Conservation (phyloP, 1,284 basidiomycete species). For the Boletellus dicymbophilus region DNA sequence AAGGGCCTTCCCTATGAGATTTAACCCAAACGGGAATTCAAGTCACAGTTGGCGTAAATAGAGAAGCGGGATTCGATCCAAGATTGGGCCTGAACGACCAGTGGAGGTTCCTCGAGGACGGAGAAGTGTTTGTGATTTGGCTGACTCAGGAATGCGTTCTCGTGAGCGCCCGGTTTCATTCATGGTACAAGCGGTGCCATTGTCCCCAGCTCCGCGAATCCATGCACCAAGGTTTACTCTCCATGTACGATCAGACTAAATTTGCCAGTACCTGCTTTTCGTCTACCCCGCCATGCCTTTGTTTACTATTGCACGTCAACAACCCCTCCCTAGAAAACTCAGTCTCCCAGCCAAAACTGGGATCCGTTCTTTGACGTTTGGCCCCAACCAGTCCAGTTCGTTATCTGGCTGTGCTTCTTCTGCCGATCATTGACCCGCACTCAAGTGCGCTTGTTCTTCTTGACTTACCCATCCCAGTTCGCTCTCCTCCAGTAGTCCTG, state of each 20-base stretch:
- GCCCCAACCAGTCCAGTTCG: constrained; percentile 29
- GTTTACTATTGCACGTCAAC: constrained; percentile 31
- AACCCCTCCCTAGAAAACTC: constrained; percentile 29
- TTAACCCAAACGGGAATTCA: constrained; percentile 29
- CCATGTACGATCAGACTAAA: constrained; percentile 35
- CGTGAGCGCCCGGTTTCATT: constrained; percentile 32
- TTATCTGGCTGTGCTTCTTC: constrained; percentile 23
- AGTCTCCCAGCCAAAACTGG: constrained; percentile 16
- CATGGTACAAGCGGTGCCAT: constrained; percentile 32
- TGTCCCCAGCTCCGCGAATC: constrained; percentile 36
- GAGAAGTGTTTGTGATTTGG: constrained; percentile 21
- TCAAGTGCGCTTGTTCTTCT: constrained; percentile 10
- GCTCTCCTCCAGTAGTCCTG: constrained; percentile 3
- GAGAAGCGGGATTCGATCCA: constrained; percentile 25
- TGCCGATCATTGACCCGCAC: constrained; percentile 31
- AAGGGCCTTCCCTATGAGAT: constrained; percentile 17
- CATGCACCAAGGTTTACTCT: constrained; percentile 30
- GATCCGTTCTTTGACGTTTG: constrained; percentile 13
- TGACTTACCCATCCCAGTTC: constrained; percentile 4
- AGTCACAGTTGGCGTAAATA: constrained; percentile 22
- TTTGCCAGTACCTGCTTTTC: constrained; percentile 24
- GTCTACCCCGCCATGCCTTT: constrained; percentile 36
- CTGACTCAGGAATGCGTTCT: constrained; percentile 18
- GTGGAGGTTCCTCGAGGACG: constrained; percentile 29
- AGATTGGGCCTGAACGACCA: constrained; percentile 23